A percentile compares a stretch with the other conserved stretches of the same genome.
Evolutionary conservation across 208 protist genomes (phyloP).

Genomic region (Acanthamoeba culbertsoni): DNA sequence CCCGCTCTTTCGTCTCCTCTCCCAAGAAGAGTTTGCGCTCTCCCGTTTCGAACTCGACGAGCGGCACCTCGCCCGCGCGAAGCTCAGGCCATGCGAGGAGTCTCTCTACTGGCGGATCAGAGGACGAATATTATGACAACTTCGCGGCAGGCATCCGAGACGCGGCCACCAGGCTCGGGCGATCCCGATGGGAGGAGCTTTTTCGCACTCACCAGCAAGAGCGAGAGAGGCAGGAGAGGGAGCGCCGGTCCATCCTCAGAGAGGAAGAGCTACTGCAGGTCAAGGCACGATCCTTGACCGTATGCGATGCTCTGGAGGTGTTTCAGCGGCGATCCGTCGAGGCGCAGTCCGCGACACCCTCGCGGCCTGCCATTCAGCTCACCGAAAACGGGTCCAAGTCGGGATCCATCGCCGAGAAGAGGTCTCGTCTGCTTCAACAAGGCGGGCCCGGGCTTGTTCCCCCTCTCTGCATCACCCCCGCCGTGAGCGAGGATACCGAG

Average conservation of each 20-base stretch:
- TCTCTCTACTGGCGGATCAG: background rate
- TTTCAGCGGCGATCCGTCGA: background rate
- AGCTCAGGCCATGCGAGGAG: background rate
- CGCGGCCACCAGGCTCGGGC: background rate
- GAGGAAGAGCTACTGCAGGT: background rate
- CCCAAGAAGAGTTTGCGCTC: background rate
- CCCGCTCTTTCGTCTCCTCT: background rate
- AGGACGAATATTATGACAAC: background rate
- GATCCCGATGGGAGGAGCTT: slow-evolving; percentile 23
- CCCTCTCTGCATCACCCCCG: background rate
- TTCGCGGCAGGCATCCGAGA: background rate
- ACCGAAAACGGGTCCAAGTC: background rate
- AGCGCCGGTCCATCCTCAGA: background rate
- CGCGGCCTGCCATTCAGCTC: background rate
- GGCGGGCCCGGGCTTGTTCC: too few species aligned
- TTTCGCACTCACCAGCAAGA: background rate
- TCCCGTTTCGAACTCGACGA: too few species aligned
- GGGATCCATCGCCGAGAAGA: background rate
- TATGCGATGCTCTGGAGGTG: background rate
- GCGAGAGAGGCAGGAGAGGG: background rate
- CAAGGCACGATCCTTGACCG: background rate
- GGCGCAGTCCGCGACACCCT: background rate
- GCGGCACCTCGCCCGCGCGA: background rate
- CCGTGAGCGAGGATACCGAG: too few species aligned
- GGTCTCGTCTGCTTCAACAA: too few species aligned